Evolutionary conservation across 2,329 filamentous ascomycete genomes (phyloP), one percentile per base, ranked within the genome.

Genomic region (Trichoderma simmonsii): DNA sequence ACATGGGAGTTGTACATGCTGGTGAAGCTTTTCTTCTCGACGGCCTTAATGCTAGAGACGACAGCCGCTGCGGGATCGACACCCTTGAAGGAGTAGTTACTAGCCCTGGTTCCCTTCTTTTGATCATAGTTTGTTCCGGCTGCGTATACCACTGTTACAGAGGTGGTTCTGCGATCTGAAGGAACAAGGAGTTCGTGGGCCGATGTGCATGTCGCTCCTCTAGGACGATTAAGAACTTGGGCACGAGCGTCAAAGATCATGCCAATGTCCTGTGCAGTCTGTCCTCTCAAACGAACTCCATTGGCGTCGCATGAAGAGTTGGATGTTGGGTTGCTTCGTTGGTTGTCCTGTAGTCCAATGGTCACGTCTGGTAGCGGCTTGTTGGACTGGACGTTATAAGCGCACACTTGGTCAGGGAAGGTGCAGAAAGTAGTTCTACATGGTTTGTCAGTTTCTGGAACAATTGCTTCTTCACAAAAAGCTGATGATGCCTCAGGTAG

Each of bases 41-140:
- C 85, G 1, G 75, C 71, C 0, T 76, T 71, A 0, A 81, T 81
- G 1, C 78, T 75, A 1, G 74, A 71, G 39, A 83, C 78, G 0
- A 88, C 82, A 2, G 77, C 71, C 0, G 77, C 59, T 0, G 75
- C 79, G 1, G 87, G 86, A 71, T 88, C 84, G 1, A 76, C 76
- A 2, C 86, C 86, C 43, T 79, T 81, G 77, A 87, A 89, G 0
- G 84, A 85, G 75, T 83, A 88, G 12, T 78, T 75, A 71, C 75
- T 76, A 18, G 79, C 80, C 0, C 80, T 77, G 61, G 83, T 86
- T 1, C 87, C 87, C 39, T 85, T 83, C 4, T 79, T 83, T 68
- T 84, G 79, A 62, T 88, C 85, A 69, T 86, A 89, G 71, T 88
- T 81, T 1, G 86, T 87, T 7, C 78, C 81, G 1, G 81, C 83